Percentiles rank a stretch among this genome's conserved stretches.
Conservation (phyloP, 2,329 filamentous ascomycete species). For the Apiospora pterosperma region DNA sequence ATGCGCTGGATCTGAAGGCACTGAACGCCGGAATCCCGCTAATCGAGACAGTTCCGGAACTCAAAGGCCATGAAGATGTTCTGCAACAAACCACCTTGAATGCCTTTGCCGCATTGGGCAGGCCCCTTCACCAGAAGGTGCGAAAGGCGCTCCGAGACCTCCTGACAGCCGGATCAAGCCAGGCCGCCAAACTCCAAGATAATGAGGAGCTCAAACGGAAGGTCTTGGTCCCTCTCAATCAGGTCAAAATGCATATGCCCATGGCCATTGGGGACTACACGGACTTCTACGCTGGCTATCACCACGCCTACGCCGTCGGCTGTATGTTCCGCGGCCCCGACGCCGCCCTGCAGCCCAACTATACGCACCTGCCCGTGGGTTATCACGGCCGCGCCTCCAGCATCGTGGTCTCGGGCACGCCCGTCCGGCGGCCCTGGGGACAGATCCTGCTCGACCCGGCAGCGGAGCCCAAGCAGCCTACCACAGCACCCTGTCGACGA, state of each 20-base stretch:
- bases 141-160: slow-evolving; percentile 66
- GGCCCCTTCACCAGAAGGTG: slow-evolving; percentile 64
- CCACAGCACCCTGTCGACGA: slow-evolving; percentile 60
- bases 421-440: slow-evolving; percentile 69
- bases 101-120: slow-evolving; percentile 69
- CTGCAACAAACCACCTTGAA: slow-evolving; percentile 67
- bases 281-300: slow-evolving; percentile 78
- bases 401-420: slow-evolving; percentile 70
- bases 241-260: slow-evolving; percentile 66
- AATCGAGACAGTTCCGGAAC: slow-evolving; percentile 24
- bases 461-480: slow-evolving; percentile 58
- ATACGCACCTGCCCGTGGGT: slow-evolving; percentile 75
- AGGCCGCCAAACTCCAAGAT: slow-evolving; percentile 30
- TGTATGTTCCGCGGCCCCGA: slow-evolving; percentile 68
- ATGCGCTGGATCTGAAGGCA: slow-evolving; percentile 65
- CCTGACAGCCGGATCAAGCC: slow-evolving; percentile 32
- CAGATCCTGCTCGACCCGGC: slow-evolving; percentile 67
- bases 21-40: slow-evolving; percentile 18
- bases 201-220: slow-evolving; percentile 55
- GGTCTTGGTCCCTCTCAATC: slow-evolving; percentile 55
- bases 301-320: slow-evolving; percentile 70
- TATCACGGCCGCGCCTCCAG: slow-evolving; percentile 79
- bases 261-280: slow-evolving; percentile 81
- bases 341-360: slow-evolving; percentile 77
- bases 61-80: slow-evolving; percentile 55